Percentiles rank a stretch among this genome's conserved stretches.
Evolutionary conservation across 352 stramenopile genomes (phyloP).

Genomic region (Pythium brassicae): DNA sequence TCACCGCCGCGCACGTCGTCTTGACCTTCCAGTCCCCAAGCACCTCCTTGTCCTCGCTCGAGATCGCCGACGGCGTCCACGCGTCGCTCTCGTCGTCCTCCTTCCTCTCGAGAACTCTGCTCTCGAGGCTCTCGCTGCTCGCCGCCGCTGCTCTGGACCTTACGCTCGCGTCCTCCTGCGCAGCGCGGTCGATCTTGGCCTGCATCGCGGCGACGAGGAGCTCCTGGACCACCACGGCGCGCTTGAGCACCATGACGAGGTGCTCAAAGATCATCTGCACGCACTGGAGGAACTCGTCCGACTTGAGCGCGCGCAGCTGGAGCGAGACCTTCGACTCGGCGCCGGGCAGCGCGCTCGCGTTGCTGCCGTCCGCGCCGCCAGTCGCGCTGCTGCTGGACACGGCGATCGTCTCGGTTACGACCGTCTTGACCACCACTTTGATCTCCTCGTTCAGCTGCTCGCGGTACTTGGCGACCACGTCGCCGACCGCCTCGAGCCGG

Average conservation of each 20-base stretch:
- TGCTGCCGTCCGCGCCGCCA: not conserved
- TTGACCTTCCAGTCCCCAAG: conserved; percentile 79
- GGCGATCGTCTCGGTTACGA: conserved; percentile 85
- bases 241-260: conserved; percentile 75
- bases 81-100: conserved; percentile 3
- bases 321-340: conserved; percentile 80
- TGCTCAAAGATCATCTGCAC: conserved; percentile 90
- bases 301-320: conserved; percentile 70
- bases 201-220: conserved; percentile 72
- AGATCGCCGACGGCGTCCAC: conserved; percentile 42
- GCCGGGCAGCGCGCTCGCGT: conserved; percentile 11
- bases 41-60: conserved; percentile 39
- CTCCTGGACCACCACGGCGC: conserved; percentile 71
- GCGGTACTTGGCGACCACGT: conserved; percentile 72
- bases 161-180: conserved; percentile 26
- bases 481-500: conserved; percentile 59
- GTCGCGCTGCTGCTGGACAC: conserved; percentile 50
- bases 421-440: conserved; percentile 83
- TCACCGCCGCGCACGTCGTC: conserved; percentile 61
- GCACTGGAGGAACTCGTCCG: conserved; percentile 84
- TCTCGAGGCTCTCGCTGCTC: not conserved
- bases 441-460: conserved; percentile 85
- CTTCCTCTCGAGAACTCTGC: conserved; percentile 14
- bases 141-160: conserved; percentile 13
- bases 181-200: conserved; percentile 53